Evolutionary conservation across 345 rosid species (phyloP).

Genomic region (Euphorbia lathyris): DNA sequence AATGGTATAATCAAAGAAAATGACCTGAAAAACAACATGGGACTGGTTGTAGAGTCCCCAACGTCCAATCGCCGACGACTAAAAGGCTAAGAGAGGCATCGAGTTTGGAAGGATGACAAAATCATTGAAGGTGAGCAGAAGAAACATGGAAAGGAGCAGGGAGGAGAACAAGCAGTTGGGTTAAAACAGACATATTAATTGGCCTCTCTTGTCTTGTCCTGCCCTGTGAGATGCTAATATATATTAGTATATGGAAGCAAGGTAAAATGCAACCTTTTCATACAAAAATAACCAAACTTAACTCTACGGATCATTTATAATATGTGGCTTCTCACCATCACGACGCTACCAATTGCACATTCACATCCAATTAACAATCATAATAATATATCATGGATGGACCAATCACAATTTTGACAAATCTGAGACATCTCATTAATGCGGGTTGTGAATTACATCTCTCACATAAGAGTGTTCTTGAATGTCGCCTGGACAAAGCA

Average conservation of each 20-base stretch:
- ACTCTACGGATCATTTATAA: no score
- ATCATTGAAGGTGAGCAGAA: constrained; percentile 15
- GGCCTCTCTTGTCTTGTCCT: no score
- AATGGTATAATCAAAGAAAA: neutral
- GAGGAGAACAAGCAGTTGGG: neutral
- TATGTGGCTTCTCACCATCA: no score
- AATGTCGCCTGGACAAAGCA: constrained; percentile 86
- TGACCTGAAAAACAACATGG: constrained; percentile 22
- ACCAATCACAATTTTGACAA: constrained; percentile 99
- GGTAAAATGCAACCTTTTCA: no score
- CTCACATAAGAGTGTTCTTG: constrained; percentile 80
- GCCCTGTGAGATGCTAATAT: no score
- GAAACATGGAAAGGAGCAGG: no score
- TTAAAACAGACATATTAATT: constrained; percentile 5
- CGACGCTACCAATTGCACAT: no score
- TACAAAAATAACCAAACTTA: no score
- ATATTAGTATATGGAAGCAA: no score
- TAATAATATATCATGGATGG: no score
- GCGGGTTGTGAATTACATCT: constrained; percentile 90
- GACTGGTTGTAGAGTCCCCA: constrained; percentile 24
- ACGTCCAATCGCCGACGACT: constrained; percentile 28
- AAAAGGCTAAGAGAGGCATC: constrained; percentile 21
- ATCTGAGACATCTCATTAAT: constrained; percentile 69
- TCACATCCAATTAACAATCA: no score
- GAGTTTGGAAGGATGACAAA: constrained; percentile 6